Evolutionary conservation across 345 rosid species (phyloP).

Genomic region (Gossypium turneri): DNA sequence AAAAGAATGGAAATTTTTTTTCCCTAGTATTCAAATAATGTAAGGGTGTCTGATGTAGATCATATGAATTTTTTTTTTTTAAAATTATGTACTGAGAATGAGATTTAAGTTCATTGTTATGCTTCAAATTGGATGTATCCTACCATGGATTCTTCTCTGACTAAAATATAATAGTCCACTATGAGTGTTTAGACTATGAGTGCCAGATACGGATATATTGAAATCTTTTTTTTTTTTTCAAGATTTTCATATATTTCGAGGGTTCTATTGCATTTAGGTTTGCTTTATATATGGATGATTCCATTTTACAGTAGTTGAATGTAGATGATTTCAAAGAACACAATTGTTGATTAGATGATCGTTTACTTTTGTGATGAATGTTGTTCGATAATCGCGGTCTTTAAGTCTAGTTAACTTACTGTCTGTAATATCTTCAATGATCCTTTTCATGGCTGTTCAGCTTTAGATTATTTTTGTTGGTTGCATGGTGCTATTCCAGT

Average conservation of each 20-base stretch:
- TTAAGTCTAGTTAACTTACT: neutral
- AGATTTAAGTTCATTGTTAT: conserved; percentile 4
- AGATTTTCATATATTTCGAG: too few species aligned
- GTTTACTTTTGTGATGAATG: neutral
- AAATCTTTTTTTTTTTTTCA: too few species aligned
- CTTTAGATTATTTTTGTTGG: neutral
- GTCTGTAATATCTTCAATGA: neutral
- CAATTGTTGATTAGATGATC: neutral
- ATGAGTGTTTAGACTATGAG: neutral
- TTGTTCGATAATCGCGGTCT: neutral
- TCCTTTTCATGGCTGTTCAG: neutral
- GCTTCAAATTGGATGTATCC: conserved; percentile 12
- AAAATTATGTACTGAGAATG: neutral
- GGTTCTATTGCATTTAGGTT: neutral
- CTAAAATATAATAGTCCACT: neutral
- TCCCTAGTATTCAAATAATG: conserved; percentile 15
- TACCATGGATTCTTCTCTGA: conserved; percentile 21
- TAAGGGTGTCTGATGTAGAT: conserved; percentile 15
- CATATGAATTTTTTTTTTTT: conserved; percentile 13
- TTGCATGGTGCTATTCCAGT: neutral
- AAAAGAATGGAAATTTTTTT: conserved; percentile 16
- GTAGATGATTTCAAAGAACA: neutral
- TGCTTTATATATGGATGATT: neutral
- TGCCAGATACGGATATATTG: neutral
- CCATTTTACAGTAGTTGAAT: neutral